A percentile compares a stretch with the other conserved stretches of the same genome.
These are phyloP conservation scores for Fagopyrum tataricum DNA, from an alignment of 148 eudicot genomes.

Conservation along the genomic window DNA sequence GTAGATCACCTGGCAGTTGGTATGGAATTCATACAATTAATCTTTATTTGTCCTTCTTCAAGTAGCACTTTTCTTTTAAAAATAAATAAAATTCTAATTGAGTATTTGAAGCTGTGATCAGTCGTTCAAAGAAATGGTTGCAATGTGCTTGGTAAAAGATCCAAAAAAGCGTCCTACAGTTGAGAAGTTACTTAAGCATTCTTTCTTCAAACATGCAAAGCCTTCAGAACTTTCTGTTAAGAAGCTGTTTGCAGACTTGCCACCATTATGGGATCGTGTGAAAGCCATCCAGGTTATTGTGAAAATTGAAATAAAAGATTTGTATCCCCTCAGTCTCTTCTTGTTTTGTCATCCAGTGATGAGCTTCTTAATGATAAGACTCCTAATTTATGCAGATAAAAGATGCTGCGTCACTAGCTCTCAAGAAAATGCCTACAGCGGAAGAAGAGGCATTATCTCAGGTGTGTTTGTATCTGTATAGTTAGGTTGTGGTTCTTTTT, in stretches of 20 bases:
- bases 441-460: conserved; percentile 96
- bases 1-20: background rate
- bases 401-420: conserved; percentile 96
- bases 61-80: background rate
- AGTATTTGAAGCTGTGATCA: conserved; percentile 30
- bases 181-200: conserved; percentile 86
- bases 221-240: conserved; percentile 85
- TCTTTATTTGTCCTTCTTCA: background rate
- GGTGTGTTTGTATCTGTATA: conserved; percentile 29
- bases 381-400: conserved; percentile 42
- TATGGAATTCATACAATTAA: background rate
- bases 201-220: conserved; percentile 85
- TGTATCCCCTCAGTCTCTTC: background rate
- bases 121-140: conserved; percentile 98
- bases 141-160: conserved; percentile 99
- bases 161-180: conserved; percentile 92
- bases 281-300: conserved; percentile 70
- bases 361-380: background rate
- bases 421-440: conserved; percentile 86
- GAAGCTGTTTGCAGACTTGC: conserved; percentile 81
- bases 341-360: background rate
- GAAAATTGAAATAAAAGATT: background rate
- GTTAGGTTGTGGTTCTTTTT: background rate
- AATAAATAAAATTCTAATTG: conserved; percentile 18
- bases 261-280: conserved; percentile 89